These are phyloP conservation scores for Oxyria digyna DNA, from an alignment of 148 eudicot genomes.

Conservation along the genomic window DNA sequence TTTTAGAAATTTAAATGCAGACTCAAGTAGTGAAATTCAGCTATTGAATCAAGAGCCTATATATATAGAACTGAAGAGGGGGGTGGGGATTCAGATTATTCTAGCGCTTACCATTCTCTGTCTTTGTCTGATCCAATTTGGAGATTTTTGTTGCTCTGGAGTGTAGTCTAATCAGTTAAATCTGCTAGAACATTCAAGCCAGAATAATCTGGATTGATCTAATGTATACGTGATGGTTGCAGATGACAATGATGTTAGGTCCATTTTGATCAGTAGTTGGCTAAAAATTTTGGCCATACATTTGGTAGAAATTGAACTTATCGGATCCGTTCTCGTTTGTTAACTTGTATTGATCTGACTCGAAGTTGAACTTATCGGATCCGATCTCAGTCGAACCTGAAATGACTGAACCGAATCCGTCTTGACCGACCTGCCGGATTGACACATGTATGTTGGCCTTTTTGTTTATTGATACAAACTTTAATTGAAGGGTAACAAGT, in stretches of 20 bases:
- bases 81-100: not conserved
- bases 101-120: not conserved
- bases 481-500: too few species aligned
- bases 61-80: not conserved
- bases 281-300: not conserved
- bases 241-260: not conserved
- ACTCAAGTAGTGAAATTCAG: not conserved
- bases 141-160: not conserved
- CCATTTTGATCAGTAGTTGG: not conserved
- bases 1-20: not conserved
- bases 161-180: not conserved
- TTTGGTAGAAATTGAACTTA: too few species aligned
- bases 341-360: too few species aligned
- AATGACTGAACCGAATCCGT: too few species aligned
- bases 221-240: not conserved
- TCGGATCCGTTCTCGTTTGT: too few species aligned
- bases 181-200: slow-evolving; percentile 4
- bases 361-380: too few species aligned
- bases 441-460: not conserved
- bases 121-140: not conserved
- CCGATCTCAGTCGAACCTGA: too few species aligned
- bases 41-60: not conserved
- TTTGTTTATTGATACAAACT: too few species aligned
- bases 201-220: not conserved
- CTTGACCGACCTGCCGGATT: too few species aligned